Base-by-base conservation (phyloP, 2,329 filamentous ascomycete genomes). In the Botryotinia convoluta region DNA sequence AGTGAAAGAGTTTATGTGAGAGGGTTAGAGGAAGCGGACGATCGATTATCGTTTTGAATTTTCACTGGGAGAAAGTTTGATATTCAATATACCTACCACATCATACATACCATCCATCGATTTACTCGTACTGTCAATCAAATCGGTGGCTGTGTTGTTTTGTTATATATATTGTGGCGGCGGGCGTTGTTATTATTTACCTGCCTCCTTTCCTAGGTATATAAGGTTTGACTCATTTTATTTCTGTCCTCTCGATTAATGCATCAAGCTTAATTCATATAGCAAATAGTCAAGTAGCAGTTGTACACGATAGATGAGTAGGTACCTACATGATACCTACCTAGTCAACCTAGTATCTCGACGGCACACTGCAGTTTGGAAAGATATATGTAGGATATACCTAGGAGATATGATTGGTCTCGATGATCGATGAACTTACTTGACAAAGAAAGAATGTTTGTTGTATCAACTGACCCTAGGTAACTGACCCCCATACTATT, bases 381-480 rank as follows among this genome's bases (percentile, higher is more conserved):
- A 20, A 39, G 35, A 68, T 12, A 18, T 1, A 9, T 54, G n/a
- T 8, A 51, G 22, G 18, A 67, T 32, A 51, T n/a, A n/a, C 48
- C 26, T 51, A 0, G 48, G 10, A 51, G 8, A 5, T 26, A 8
- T 67, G 48, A 68, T 68, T 68, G 65, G 65, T 32, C 18, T 68
- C 6, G 26, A 57, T 32, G 26, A 18, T 18, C 20, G 20, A 48
- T 48, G 45, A 37, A 26, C 4, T n/a, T 39, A 42, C 8, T 65
- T 59, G 20, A 64, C 22, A 14, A 57, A 45, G 37, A 39, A 67
- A n/a, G 48, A n/a, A 16, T n/a, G 48, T n/a, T n/a, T 57, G 69
- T 42, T 57, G 45, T 57, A 57, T 44, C 68, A 70, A 70, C 57
- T 70, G 68, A 70, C 39, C 26, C 48, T 14, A 3, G 26, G 48